Base-by-base conservation (phyloP, 306 rosid genomes). In the Lotus japonicus region DNA sequence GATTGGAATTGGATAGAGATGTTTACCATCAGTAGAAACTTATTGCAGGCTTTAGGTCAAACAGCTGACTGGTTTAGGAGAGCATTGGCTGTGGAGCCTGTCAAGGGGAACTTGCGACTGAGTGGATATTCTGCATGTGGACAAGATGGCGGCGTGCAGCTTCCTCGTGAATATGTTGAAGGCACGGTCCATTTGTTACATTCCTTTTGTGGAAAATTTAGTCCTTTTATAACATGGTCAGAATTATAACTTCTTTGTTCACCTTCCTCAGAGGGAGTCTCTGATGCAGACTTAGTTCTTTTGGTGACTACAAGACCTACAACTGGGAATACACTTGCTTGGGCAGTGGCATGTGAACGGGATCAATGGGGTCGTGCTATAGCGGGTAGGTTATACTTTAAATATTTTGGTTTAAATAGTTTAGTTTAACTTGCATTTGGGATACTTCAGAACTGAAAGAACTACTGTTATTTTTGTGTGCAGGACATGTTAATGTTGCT, bases 361-460 rank as follows among this genome's bases (percentile, higher is more conserved):
- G 99, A 95, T 83, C 99, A 95, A 72, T 95, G 99, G 99, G 99
- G 99, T 33, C 99, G 97, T 66, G 96, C 97, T 54, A 87, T 95
- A 76, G 99, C 99, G 57, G 99, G 99, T 91, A 75, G 70, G 41
- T 76, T 68, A 39, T 79, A 70, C 46, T 48, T 54, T 63, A 46
- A 72, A 7, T 46, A 19, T 42, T 50, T 71, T 64, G 58, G 23
- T 66, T 33, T 69, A 14, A 46, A 38, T 72, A 33, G 1, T 16
- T 15, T 15, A 78, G 71, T 63, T 62, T 61, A 38, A 70, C 21
- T 67, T 66, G 58, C 53, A 68, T 45, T 80, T 62, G 11, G 5
- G 64, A 50, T 39, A 69, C 66, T 39, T 73, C 58, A 48, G 72
- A 70, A 73, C 69, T 66, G 62, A 68, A 70, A n/a, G 28, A 15